These are phyloP conservation scores for Diplodia mutila DNA, from an alignment of 2,329 filamentous ascomycete species.

Conservation along the genomic window DNA sequence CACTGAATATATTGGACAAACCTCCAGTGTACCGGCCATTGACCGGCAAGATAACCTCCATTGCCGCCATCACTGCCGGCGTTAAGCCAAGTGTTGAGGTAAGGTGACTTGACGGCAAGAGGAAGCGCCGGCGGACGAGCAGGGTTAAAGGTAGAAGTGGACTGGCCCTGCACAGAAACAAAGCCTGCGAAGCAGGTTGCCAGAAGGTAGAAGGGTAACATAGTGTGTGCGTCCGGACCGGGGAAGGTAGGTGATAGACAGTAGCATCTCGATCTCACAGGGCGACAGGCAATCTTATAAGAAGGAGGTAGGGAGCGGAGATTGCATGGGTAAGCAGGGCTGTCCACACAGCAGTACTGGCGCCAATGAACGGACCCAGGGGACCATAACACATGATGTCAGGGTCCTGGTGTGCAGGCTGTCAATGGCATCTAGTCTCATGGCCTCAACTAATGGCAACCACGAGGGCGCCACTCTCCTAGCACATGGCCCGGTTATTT, in stretches of 20 bases:
- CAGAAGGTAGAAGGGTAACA: constrained; percentile 19
- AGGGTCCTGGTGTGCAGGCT: constrained; percentile 23
- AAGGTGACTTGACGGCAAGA: constrained; percentile 74
- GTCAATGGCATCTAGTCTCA: constrained; percentile 22
- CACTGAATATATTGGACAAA: constrained; percentile 34
- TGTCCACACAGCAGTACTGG: constrained; percentile 23
- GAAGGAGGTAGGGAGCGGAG: constrained; percentile 3
- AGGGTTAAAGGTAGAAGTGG: constrained; percentile 61
- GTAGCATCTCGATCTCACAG: neutral
- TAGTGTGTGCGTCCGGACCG: constrained; percentile 21
- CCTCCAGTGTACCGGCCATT: constrained; percentile 73
- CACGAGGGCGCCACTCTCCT: constrained; percentile 18
- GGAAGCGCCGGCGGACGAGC: constrained; percentile 70
- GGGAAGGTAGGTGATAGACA: constrained; percentile 22
- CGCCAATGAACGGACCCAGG: constrained; percentile 18
- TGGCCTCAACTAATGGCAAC: constrained; percentile 17
- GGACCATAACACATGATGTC: constrained; percentile 27
- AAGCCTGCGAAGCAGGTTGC: constrained; percentile 14
- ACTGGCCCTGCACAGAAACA: constrained; percentile 50
- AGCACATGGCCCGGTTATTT: constrained; percentile 23
- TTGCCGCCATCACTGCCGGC: constrained; percentile 65
- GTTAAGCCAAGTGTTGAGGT: constrained; percentile 67
- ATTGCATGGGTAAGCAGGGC: constrained; percentile 21
- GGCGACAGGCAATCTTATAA: constrained; percentile 19
- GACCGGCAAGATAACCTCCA: constrained; percentile 68